These are phyloP conservation scores for Neopestalotiopsis rosae DNA, from an alignment of 2,329 filamentous ascomycete species.

Conservation along the genomic window DNA sequence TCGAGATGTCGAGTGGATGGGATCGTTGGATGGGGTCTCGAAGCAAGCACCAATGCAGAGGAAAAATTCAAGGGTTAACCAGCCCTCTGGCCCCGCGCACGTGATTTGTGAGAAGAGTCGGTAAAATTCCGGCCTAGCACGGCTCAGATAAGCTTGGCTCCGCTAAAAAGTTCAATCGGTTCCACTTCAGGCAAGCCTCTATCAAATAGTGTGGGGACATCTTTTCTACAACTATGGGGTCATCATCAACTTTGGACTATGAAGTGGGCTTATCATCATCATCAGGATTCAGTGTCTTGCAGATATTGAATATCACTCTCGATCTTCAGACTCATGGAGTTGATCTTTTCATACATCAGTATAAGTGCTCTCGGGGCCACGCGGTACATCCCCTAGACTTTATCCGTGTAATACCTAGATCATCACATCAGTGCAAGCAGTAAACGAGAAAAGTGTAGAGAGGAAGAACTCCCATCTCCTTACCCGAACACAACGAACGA, in stretches of 20 bases:
- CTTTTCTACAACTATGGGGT: not conserved
- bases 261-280: no score
- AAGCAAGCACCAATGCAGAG: slow-evolving; percentile 6
- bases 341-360: no score
- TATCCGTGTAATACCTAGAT: no score
- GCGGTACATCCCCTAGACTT: no score
- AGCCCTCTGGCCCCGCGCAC: slow-evolving; percentile 18
- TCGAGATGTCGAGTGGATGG: slow-evolving; percentile 27
- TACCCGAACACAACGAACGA: not conserved
- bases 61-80: slow-evolving; percentile 16
- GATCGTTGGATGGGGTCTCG: not conserved
- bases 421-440: no score
- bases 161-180: not conserved
- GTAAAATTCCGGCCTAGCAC: slow-evolving; percentile 11
- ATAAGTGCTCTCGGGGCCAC: no score
- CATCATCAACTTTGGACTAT: not conserved
- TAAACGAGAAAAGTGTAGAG: no score
- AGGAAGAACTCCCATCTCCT: no score
- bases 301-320: no score
- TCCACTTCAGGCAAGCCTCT: not conserved
- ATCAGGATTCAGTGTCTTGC: no score
- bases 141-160: not conserved
- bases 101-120: slow-evolving; percentile 3
- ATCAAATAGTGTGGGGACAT: not conserved
- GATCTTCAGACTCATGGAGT: no score